Percentiles rank a stretch among this genome's conserved stretches.
Evolutionary conservation across 345 rosid genomes (phyloP).

Genomic region (Eutrema japonicum): DNA sequence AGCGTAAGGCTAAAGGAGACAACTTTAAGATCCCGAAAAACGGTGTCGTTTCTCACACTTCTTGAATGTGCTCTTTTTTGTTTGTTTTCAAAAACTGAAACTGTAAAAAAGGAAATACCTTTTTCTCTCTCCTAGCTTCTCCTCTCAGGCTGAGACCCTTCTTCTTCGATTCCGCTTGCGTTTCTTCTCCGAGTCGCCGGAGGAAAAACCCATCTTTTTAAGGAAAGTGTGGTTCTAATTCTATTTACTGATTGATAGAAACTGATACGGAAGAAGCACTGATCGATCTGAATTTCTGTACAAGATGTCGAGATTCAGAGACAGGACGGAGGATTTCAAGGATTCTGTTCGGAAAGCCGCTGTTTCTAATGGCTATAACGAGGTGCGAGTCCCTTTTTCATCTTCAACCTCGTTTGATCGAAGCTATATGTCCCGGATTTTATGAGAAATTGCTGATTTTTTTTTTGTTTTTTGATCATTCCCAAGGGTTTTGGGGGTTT

Average conservation of each 20-base stretch:
- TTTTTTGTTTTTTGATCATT: background rate
- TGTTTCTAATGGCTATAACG: slow-evolving; percentile 62
- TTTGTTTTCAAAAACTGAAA: background rate
- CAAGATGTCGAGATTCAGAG: slow-evolving; percentile 73
- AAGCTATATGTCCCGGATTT: background rate
- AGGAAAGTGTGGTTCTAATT: background rate
- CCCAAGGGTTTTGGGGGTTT: slow-evolving; percentile 12
- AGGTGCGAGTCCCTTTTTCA: slow-evolving; percentile 48
- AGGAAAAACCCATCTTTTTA: slow-evolving; percentile 20
- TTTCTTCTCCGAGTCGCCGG: slow-evolving; percentile 17
- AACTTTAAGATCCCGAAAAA: background rate
- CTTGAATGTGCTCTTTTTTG: background rate
- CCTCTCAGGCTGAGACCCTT: background rate
- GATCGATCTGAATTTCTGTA: slow-evolving; percentile 36
- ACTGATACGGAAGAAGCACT: background rate
- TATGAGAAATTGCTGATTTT: background rate
- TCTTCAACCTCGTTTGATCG: slow-evolving; percentile 16
- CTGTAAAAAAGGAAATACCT: background rate
- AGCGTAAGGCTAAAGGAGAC: slow-evolving; percentile 33
- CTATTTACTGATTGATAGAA: background rate
- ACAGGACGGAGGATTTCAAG: slow-evolving; percentile 83
- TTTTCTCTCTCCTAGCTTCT: background rate
- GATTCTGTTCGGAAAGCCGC: slow-evolving; percentile 74
- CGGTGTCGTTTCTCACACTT: background rate
- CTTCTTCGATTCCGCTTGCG: background rate